phyloP scores from a whole-genome alignment of 73 alveolate species.

The Tetrahymena thermophila region DNA sequence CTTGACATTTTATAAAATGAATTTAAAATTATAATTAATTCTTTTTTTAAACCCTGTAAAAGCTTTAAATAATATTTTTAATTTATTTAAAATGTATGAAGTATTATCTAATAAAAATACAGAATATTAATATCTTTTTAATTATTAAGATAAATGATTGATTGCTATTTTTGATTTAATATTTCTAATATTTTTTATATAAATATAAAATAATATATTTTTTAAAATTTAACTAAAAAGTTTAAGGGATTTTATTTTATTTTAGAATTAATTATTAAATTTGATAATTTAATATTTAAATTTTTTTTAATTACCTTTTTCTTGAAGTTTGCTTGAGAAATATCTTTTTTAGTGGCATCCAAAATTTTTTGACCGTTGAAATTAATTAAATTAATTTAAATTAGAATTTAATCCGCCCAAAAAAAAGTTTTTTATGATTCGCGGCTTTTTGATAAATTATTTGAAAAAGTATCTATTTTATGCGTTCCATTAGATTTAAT shows the following conservation, averaged over 20 bases:
- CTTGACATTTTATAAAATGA: background rate
- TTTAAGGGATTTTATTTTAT: no score
- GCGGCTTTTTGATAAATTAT: background rate
- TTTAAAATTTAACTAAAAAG: no score
- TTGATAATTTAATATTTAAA: background rate
- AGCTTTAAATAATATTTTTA: background rate
- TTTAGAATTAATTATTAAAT: background rate
- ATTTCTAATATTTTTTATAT: no score
- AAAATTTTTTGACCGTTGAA: background rate
- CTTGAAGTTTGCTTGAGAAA: background rate
- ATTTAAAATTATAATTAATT: no score
- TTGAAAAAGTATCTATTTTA: background rate
- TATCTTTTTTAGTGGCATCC: background rate
- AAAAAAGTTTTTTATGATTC: background rate
- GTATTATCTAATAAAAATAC: background rate
- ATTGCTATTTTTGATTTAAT: no score
- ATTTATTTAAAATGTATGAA: background rate
- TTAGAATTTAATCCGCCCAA: background rate
- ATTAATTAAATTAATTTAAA: background rate
- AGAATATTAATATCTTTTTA: no score
- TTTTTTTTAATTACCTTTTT: background rate
- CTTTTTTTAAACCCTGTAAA: no score
- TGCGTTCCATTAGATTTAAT: background rate
- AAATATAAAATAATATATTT: no score
- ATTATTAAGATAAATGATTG: no score